phyloP scores from a whole-genome alignment of 208 protist species.

The Naegleria fowleri region DNA sequence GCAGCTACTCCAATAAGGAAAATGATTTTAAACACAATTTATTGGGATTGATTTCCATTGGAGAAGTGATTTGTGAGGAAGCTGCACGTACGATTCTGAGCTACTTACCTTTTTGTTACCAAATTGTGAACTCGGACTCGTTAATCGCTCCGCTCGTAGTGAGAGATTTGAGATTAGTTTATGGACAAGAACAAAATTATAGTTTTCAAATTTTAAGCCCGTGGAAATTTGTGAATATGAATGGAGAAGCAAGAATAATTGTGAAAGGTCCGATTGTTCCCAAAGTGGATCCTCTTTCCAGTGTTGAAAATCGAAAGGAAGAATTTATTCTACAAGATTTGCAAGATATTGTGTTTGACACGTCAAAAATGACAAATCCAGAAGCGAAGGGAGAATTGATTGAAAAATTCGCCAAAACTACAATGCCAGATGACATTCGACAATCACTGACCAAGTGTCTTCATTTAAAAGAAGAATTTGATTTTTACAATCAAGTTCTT shows the following conservation, averaged over 20 bases:
- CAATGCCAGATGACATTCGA: not conserved
- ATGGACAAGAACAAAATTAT: not conserved
- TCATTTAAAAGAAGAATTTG: not conserved
- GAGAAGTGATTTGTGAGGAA: not conserved
- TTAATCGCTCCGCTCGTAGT: not conserved
- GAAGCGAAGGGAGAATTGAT: not conserved
- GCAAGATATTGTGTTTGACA: not conserved
- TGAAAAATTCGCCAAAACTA: not conserved
- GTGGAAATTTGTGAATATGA: not conserved
- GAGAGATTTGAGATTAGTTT: not conserved
- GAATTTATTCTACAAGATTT: not conserved
- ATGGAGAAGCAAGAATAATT: not conserved
- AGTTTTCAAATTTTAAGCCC: not conserved
- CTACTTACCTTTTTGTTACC: not conserved
- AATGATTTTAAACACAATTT: not conserved
- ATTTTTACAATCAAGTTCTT: not conserved
- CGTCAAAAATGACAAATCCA: no score
- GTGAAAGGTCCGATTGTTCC: not conserved
- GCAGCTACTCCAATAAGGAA: not conserved
- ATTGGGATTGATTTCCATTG: not conserved
- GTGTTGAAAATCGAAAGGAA: not conserved
- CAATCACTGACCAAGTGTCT: not conserved
- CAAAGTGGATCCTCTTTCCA: not conserved
- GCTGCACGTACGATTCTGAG: not conserved
- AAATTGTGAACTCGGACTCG: not conserved